Evolutionary conservation across 2,329 filamentous ascomycete genomes (phyloP).

Genomic region (Zasmidium angulare): DNA sequence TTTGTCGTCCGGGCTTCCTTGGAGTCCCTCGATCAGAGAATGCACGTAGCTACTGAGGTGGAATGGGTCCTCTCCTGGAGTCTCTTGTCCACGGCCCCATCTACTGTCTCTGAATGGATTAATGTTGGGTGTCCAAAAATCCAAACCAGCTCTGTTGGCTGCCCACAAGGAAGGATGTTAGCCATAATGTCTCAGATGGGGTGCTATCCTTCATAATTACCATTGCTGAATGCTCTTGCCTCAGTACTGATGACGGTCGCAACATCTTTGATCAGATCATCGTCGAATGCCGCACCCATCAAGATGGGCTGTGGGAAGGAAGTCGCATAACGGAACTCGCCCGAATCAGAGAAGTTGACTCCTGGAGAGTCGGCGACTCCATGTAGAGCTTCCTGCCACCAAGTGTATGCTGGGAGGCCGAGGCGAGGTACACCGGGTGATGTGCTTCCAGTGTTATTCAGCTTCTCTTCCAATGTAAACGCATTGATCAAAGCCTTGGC

Average conservation of each 20-base stretch:
- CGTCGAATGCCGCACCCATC: slow-evolving; percentile 64
- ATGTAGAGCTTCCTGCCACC: slow-evolving; percentile 64
- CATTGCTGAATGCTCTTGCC: slow-evolving; percentile 65
- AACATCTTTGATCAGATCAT: slow-evolving; percentile 58
- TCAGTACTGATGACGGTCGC: slow-evolving; percentile 59
- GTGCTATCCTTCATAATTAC: too few species aligned
- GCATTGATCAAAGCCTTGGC: slow-evolving; percentile 51
- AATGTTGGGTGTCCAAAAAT: slow-evolving; percentile 68
- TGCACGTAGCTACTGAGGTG: slow-evolving; percentile 37
- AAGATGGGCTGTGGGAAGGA: slow-evolving; percentile 66
- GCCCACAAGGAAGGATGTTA: too few species aligned
- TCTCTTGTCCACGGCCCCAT: slow-evolving; percentile 35
- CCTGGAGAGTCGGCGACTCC: slow-evolving; percentile 58
- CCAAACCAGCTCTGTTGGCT: slow-evolving; percentile 53
- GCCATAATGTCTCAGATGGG: too few species aligned
- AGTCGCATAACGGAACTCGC: slow-evolving; percentile 60
- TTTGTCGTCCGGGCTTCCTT: slow-evolving; percentile 34
- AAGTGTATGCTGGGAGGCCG: slow-evolving; percentile 59
- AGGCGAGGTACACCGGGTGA: slow-evolving; percentile 55
- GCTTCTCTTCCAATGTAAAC: slow-evolving; percentile 54
- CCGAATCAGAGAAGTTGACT: slow-evolving; percentile 54
- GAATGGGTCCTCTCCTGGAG: slow-evolving; percentile 44
- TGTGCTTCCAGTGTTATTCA: slow-evolving; percentile 53
- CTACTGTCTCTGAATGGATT: slow-evolving; percentile 61
- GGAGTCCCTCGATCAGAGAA: slow-evolving; percentile 35